Evolutionary conservation across 148 eudicot species (phyloP).

Genomic region (Rhododendron williamsianum): DNA sequence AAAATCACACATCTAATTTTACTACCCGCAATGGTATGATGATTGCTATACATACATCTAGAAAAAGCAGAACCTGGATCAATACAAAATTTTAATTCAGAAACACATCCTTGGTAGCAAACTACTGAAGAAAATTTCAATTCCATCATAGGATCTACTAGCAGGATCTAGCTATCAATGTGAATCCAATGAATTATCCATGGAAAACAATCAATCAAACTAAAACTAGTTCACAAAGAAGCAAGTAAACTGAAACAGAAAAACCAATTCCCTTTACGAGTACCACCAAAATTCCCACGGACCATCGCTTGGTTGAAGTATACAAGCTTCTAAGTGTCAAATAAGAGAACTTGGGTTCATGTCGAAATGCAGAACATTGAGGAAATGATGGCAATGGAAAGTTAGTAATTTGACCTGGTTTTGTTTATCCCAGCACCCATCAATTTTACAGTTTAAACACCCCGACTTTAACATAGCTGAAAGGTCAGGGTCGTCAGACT

Average conservation of each 20-base stretch:
- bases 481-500: not conserved
- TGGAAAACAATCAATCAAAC: not conserved
- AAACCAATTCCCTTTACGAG: not conserved
- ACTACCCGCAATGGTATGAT: constrained; percentile 15
- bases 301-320: not conserved
- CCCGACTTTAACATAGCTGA: not conserved
- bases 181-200: not conserved
- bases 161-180: not conserved
- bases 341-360: not conserved
- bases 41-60: constrained; percentile 18
- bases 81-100: not conserved
- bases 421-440: not conserved
- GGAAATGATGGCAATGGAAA: not conserved
- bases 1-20: constrained; percentile 16
- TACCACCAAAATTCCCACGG: not conserved
- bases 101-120: not conserved
- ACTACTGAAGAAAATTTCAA: not conserved
- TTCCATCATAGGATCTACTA: not conserved
- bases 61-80: constrained; percentile 35
- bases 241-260: not conserved
- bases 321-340: not conserved
- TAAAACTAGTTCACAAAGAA: not conserved
- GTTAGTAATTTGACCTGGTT: not conserved
- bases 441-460: not conserved
- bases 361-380: not conserved